Conservation (phyloP, 2,329 filamentous ascomycete genomes). For the Phyllosticta citrichinensis region DNA sequence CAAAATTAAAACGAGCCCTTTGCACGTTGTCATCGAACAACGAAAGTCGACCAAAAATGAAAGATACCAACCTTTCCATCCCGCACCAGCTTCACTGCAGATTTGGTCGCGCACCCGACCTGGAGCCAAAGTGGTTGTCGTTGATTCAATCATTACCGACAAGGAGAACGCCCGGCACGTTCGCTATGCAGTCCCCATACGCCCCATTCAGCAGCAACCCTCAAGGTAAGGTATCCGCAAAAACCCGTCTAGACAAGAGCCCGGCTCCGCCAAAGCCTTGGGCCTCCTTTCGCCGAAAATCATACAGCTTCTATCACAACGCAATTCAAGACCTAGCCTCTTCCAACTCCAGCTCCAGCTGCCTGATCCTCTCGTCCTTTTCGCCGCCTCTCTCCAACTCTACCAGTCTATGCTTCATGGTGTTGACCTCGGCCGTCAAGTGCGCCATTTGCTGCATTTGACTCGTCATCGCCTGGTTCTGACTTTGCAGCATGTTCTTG, state of each 20-base stretch:
- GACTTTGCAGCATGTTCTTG: conserved; percentile 64
- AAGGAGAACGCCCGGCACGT: not conserved
- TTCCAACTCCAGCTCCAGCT: conserved; percentile 32
- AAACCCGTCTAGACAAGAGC: not conserved
- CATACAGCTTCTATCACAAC: not conserved
- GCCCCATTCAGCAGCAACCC: not conserved
- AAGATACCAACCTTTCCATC: not conserved
- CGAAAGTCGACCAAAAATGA: not conserved
- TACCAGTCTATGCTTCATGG: conserved; percentile 68
- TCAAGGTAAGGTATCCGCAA: not conserved
- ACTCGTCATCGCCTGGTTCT: conserved; percentile 66
- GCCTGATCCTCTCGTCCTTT: conserved; percentile 31
- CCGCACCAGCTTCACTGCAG: not conserved
- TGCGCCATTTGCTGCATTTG: conserved; percentile 66
- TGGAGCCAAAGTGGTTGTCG: not conserved
- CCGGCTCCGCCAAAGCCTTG: not conserved
- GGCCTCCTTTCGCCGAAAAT: not conserved
- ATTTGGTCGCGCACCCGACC: not conserved
- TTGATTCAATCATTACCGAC: not conserved
- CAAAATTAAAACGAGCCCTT: too few relatives aligned
- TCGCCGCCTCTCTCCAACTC: conserved; percentile 25
- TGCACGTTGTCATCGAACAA: too few relatives aligned
- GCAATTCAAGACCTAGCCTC: conserved; percentile 16
- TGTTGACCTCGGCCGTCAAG: conserved; percentile 57
- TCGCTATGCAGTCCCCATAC: not conserved